These are phyloP conservation scores for Kuraishia cidri DNA, from an alignment of 805 yeast species.

Conservation along the genomic window DNA sequence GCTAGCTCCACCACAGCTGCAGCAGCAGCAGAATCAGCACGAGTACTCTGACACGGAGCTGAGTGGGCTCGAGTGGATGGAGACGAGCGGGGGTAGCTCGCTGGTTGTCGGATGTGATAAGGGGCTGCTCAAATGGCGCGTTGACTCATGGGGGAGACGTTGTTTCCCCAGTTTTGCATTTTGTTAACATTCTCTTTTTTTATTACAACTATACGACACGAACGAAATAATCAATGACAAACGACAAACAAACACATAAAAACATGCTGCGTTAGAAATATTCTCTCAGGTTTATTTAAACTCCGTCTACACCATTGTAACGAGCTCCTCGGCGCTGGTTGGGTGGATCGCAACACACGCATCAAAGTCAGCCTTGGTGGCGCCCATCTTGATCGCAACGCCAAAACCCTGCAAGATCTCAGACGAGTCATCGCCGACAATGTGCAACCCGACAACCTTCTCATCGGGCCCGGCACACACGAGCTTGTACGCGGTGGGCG, in stretches of 20 bases:
- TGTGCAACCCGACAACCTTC: constrained; percentile 91
- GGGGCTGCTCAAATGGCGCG: constrained; percentile 63
- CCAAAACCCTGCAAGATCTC: constrained; percentile 98
- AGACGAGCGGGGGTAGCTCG: constrained; percentile 33
- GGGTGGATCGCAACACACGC: constrained; percentile 97
- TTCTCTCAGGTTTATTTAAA: no score
- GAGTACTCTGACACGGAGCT: constrained; percentile 26
- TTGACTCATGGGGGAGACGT: constrained; percentile 55
- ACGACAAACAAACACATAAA: no score
- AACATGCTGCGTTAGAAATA: no score
- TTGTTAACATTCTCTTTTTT: constrained; percentile 14
- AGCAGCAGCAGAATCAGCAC: no score
- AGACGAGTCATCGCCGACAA: constrained; percentile 84
- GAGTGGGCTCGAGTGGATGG: constrained; percentile 54
- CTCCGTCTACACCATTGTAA: constrained; percentile 59
- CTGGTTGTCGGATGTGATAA: constrained; percentile 55
- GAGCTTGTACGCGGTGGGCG: constrained; percentile 82
- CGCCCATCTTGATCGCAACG: constrained; percentile 98
- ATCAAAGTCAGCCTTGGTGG: constrained; percentile 94
- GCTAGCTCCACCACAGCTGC: no score
- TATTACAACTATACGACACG: no score
- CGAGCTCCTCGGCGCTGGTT: constrained; percentile 95
- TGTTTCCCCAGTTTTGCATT: constrained; percentile 49
- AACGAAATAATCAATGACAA: no score
- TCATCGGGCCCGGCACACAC: constrained; percentile 72